Evolutionary conservation across 2,329 filamentous ascomycete species (phyloP).

Genomic region (Lasiodiplodia hormozganensis): DNA sequence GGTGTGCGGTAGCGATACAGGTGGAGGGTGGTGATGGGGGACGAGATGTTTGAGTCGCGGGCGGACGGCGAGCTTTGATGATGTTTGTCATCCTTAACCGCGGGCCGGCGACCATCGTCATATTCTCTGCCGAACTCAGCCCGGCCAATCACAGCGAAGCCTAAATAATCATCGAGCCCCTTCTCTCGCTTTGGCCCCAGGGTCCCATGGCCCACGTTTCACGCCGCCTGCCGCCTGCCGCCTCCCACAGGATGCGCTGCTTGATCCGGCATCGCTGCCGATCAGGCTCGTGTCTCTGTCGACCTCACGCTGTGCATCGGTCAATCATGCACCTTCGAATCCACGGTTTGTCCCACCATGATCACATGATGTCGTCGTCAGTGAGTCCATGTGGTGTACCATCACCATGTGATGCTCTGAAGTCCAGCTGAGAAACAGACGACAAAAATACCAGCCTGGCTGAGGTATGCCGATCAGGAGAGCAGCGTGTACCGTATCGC

Average conservation of each 20-base stretch:
- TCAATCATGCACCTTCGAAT: background rate
- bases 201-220: slow-evolving; percentile 1
- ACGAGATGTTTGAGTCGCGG: slow-evolving; percentile 14
- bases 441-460: background rate
- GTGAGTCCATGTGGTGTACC: background rate
- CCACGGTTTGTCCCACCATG: background rate
- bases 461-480: background rate
- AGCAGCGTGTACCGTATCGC: background rate
- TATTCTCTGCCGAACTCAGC: background rate
- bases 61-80: slow-evolving; percentile 18
- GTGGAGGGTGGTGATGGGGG: slow-evolving; percentile 13
- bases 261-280: slow-evolving; percentile 19
- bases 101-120: slow-evolving; percentile 24
- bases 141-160: slow-evolving; percentile 11
- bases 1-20: background rate
- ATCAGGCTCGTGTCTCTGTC: background rate
- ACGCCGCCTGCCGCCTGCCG: slow-evolving; percentile 2
- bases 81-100: slow-evolving; percentile 26
- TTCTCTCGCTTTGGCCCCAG: background rate
- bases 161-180: slow-evolving; percentile 9
- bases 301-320: background rate
- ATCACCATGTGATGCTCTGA: background rate
- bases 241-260: slow-evolving; percentile 11
- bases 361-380: slow-evolving; percentile 9
- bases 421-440: background rate